Percentiles rank a stretch among this genome's conserved stretches.
These are phyloP conservation scores for Sclerotinia nivalis DNA, from an alignment of 2,329 filamentous ascomycete species.

Conservation along the genomic window DNA sequence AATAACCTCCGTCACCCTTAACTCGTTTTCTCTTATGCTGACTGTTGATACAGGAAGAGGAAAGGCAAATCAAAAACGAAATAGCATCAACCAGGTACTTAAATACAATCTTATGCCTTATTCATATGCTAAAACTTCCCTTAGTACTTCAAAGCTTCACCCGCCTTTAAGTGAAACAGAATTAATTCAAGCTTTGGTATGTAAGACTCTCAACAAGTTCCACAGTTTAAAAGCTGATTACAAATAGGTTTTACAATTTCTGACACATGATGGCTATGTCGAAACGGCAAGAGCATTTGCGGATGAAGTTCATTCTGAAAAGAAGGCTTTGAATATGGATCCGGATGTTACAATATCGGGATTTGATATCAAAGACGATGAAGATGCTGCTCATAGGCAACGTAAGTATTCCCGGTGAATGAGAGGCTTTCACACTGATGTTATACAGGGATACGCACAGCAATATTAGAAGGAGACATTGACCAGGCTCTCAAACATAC, in stretches of 20 bases:
- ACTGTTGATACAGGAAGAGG: constrained; percentile 34
- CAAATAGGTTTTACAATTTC: constrained; percentile 71
- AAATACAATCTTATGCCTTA: not conserved
- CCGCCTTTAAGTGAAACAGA: constrained; percentile 71
- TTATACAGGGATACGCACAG: constrained; percentile 72
- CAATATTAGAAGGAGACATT: constrained; percentile 89
- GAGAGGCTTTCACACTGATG: constrained; percentile 13
- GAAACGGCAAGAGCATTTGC: constrained; percentile 90
- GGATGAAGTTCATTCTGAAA: constrained; percentile 74
- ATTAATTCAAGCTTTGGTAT: constrained; percentile 77
- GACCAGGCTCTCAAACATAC: constrained; percentile 86
- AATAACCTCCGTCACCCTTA: not conserved
- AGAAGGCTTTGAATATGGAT: constrained; percentile 65
- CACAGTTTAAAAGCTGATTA: constrained; percentile 11
- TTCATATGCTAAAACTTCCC: constrained; percentile 22
- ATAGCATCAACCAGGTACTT: constrained; percentile 54
- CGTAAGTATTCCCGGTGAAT: constrained; percentile 54
- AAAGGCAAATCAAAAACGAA: constrained; percentile 42
- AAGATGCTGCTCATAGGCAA: constrained; percentile 84
- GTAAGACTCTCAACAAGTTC: constrained; percentile 28
- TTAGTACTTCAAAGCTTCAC: constrained; percentile 48
- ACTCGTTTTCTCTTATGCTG: not conserved
- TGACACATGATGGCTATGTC: constrained; percentile 93
- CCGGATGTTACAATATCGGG: constrained; percentile 53
- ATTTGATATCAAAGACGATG: constrained; percentile 73